Evolutionary conservation across 208 protist genomes (phyloP).

Genomic region (Blechomonas ayalai): DNA sequence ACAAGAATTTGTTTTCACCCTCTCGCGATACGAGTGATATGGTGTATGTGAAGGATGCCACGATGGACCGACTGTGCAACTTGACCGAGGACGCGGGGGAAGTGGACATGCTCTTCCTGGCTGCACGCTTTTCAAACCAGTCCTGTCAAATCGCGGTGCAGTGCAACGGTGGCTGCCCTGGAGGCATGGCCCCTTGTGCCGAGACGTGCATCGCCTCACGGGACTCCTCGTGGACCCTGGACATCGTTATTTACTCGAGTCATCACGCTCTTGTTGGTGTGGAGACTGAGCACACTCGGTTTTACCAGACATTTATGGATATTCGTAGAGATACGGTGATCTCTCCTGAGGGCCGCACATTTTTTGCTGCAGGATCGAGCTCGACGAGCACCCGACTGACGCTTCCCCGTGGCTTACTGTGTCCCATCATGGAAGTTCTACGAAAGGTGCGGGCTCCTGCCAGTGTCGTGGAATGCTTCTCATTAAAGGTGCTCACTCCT

Average conservation of each 20-base stretch:
- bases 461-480: slow-evolving; percentile 28
- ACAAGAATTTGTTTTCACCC: slow-evolving; percentile 10
- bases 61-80: slow-evolving; percentile 11
- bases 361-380: slow-evolving; percentile 14
- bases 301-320: slow-evolving; percentile 28
- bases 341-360: slow-evolving; percentile 10
- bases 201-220: slow-evolving; percentile 2
- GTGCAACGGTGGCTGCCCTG: slow-evolving; percentile 4
- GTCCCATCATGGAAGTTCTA: slow-evolving; percentile 11
- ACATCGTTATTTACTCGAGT: slow-evolving; percentile 30
- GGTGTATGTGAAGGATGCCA: slow-evolving; percentile 31
- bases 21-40: slow-evolving; percentile 2
- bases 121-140: slow-evolving; percentile 31
- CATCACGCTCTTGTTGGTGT: slow-evolving; percentile 29
- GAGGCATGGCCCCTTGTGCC: not conserved
- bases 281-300: slow-evolving; percentile 16
- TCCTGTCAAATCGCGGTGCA: slow-evolving; percentile 36
- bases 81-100: slow-evolving; percentile 15
- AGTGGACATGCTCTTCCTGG: slow-evolving; percentile 19
- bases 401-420: slow-evolving; percentile 17
- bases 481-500: too few relatives aligned
- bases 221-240: slow-evolving; percentile 20
- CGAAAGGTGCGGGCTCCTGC: slow-evolving; percentile 17
- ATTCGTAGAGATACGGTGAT: slow-evolving; percentile 13
- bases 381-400: slow-evolving; percentile 8